Percentiles rank a stretch among this genome's conserved stretches.
Evolutionary conservation across 345 rosid species (phyloP).

Genomic region (Erodium maritimum): DNA sequence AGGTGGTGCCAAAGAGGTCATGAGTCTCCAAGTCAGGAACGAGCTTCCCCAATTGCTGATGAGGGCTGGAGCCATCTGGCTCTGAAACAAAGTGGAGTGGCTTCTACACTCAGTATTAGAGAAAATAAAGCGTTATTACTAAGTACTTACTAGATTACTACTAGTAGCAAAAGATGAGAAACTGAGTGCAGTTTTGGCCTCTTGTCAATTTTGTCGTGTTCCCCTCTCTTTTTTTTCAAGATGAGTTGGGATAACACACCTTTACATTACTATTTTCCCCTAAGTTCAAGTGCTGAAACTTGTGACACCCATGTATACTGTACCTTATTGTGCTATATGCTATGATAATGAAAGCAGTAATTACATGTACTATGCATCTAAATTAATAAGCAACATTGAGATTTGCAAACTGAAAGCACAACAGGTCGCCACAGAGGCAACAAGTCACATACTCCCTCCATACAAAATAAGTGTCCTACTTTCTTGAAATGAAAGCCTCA

Average conservation of each 20-base stretch:
- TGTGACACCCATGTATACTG: background rate
- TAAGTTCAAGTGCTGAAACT: background rate
- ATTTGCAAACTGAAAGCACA: background rate
- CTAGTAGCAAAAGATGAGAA: background rate
- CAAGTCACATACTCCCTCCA: too few species aligned
- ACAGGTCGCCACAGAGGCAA: background rate
- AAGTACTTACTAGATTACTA: background rate
- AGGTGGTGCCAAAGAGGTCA: too few species aligned
- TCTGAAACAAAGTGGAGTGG: conserved; percentile 13
- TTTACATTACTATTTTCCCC: background rate
- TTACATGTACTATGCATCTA: background rate
- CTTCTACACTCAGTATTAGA: background rate
- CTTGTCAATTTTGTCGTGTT: background rate
- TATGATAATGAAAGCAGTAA: background rate
- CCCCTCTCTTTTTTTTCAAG: background rate
- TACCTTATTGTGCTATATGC: too few species aligned
- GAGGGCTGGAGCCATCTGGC: conserved; percentile 87
- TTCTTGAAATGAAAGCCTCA: too few species aligned
- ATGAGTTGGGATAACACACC: background rate
- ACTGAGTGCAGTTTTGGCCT: background rate
- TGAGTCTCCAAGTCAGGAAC: too few species aligned
- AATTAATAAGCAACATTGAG: too few species aligned
- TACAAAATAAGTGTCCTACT: too few species aligned
- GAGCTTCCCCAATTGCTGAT: too few species aligned
- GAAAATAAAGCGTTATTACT: background rate